phyloP scores from a whole-genome alignment of 2,329 filamentous ascomycete species.

The Exophiala calicioides region DNA sequence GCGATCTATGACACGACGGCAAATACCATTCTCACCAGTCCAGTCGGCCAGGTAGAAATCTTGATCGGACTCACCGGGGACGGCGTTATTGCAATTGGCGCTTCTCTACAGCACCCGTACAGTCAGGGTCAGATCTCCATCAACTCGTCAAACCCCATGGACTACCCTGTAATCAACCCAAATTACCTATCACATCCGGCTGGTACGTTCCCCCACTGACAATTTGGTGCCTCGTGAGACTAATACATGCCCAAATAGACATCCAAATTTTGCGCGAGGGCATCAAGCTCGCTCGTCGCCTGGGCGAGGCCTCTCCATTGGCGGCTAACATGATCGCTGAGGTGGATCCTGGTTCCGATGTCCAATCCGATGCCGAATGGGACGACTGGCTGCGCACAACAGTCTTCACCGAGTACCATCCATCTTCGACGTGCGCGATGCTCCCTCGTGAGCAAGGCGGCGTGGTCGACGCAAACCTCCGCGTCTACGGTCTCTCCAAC shows the following conservation, averaged over 20 bases:
- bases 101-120: slow-evolving; percentile 30
- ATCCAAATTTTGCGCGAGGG: slow-evolving; percentile 43
- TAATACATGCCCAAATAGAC: slow-evolving; percentile 33
- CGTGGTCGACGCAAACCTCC: slow-evolving; percentile 46
- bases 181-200: slow-evolving; percentile 47
- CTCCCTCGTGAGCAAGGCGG: slow-evolving; percentile 44
- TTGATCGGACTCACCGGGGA: slow-evolving; percentile 34
- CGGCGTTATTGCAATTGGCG: slow-evolving; percentile 25
- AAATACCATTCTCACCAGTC: slow-evolving; percentile 22
- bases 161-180: slow-evolving; percentile 45
- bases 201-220: slow-evolving; percentile 13
- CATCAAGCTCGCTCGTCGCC: slow-evolving; percentile 37
- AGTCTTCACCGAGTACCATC: slow-evolving; percentile 28
- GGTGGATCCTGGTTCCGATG: slow-evolving; percentile 30
- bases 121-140: slow-evolving; percentile 30
- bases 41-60: slow-evolving; percentile 28
- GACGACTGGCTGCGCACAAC: slow-evolving; percentile 34
- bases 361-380: slow-evolving; percentile 28
- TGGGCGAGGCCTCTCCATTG: slow-evolving; percentile 36
- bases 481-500: slow-evolving; percentile 45
- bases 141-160: slow-evolving; percentile 37
- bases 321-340: slow-evolving; percentile 37
- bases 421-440: slow-evolving; percentile 47
- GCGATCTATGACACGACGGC: slow-evolving; percentile 27
- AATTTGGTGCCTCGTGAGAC: slow-evolving; percentile 1